A percentile compares a stretch with the other conserved stretches of the same genome.
Conservation (phyloP, 345 rosid genomes). For the Mangifera indica region DNA sequence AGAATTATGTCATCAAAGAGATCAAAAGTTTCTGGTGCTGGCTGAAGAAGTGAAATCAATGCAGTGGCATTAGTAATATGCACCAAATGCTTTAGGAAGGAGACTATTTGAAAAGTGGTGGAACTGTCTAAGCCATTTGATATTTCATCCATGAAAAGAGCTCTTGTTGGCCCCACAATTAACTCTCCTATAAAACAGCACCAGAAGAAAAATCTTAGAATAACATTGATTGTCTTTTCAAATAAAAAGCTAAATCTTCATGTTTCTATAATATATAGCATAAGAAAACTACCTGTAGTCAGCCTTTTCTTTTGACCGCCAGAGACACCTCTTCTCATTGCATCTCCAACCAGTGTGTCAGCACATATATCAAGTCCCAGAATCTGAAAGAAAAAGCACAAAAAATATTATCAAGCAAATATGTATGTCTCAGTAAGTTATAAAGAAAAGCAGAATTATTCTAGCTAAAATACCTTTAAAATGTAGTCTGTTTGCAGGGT, state of each 20-base stretch:
- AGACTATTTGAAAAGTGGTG: constrained; percentile 45
- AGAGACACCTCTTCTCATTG: constrained; percentile 42
- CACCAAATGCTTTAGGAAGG: constrained; percentile 43
- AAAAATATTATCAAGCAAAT: not conserved
- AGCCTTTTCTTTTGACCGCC: constrained; percentile 47
- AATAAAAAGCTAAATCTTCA: not conserved
- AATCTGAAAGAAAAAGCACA: constrained; percentile 26
- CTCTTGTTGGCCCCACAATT: constrained; percentile 49
- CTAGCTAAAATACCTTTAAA: constrained; percentile 28
- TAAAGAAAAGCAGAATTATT: not conserved
- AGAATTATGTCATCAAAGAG: constrained; percentile 48
- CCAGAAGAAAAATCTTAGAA: constrained; percentile 1
- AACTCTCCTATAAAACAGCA: constrained; percentile 36
- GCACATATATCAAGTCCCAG: constrained; percentile 43
- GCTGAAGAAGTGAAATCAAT: constrained; percentile 38
- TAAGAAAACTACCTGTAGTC: constrained; percentile 29
- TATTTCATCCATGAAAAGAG: constrained; percentile 55
- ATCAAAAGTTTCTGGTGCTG: constrained; percentile 48
- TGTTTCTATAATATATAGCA: not conserved
- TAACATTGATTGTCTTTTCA: not conserved
- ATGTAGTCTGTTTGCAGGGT: constrained; percentile 44
- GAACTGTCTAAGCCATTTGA: constrained; percentile 56
- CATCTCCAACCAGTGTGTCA: constrained; percentile 38
- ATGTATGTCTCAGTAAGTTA: not conserved
- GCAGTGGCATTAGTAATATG: constrained; percentile 40